A percentile compares a stretch with the other conserved stretches of the same genome.
Evolutionary conservation across 495 filamentous ascomycete species (phyloP).

Genomic region (Jackrogersella minutella): DNA sequence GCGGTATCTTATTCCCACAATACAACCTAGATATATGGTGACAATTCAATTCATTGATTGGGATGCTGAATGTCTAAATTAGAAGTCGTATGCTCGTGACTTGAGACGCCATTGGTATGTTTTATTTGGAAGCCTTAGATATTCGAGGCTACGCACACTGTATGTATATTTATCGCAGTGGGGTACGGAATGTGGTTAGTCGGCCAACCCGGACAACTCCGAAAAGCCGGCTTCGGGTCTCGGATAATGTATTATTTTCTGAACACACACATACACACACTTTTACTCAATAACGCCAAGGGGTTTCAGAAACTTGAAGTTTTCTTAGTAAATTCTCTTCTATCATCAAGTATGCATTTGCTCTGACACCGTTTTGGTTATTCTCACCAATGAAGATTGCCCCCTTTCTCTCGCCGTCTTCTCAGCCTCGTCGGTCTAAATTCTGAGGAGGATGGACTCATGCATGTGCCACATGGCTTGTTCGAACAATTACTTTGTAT

Average conservation of each 20-base stretch:
- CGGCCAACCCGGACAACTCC: slow-evolving; percentile 19
- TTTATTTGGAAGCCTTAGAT: neutral
- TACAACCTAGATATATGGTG: neutral
- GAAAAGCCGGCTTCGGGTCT: slow-evolving; percentile 6
- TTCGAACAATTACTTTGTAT: neutral
- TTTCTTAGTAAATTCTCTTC: neutral
- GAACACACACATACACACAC: neutral
- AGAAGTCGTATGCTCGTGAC: slow-evolving; percentile 10
- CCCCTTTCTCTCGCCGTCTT: slow-evolving; percentile 1
- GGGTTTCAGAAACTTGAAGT: neutral
- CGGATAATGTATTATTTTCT: neutral
- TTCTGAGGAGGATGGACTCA: neutral
- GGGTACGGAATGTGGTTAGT: neutral
- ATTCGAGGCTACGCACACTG: slow-evolving; percentile 1
- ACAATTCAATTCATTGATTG: slow-evolving; percentile 18
- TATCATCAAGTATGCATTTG: neutral
- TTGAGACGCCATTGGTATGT: slow-evolving; percentile 4
- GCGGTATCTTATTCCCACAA: slow-evolving; percentile 12
- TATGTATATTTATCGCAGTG: neutral
- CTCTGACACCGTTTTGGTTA: slow-evolving; percentile 5
- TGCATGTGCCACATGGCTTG: slow-evolving; percentile 36
- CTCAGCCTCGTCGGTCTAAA: slow-evolving; percentile 27
- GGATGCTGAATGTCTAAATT: slow-evolving; percentile 1
- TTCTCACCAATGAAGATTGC: slow-evolving; percentile 21
- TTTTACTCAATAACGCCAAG: neutral